phyloP scores from a whole-genome alignment of 768 basidiomycete species.

The Trametes sanguinea region DNA sequence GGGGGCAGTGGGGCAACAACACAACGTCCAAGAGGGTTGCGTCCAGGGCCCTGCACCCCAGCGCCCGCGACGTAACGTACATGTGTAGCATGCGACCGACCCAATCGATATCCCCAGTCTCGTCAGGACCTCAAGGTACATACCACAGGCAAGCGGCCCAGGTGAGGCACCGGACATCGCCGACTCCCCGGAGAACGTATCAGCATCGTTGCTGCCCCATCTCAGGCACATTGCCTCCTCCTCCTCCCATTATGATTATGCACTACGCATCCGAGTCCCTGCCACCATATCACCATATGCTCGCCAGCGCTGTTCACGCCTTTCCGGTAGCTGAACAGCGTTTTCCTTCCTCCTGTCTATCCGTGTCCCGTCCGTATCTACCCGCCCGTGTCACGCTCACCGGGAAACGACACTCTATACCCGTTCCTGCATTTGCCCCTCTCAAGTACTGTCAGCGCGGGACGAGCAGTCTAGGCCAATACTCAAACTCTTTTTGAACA shows the following conservation, averaged over 20 bases:
- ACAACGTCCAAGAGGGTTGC: no score
- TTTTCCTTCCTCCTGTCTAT: conserved; percentile 1
- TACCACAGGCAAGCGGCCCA: background rate
- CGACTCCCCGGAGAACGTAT: conserved; percentile 9
- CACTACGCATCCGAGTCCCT: background rate
- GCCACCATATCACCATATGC: conserved; percentile 6
- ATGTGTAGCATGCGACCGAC: background rate
- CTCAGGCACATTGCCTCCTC: conserved; percentile 18
- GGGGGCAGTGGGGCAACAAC: no score
- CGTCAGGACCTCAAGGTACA: conserved; percentile 1
- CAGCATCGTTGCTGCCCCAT: conserved; percentile 11
- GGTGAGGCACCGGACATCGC: conserved; percentile 22
- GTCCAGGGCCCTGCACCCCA: no score
- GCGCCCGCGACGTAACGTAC: no score
- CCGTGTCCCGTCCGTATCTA: background rate
- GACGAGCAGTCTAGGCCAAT: background rate
- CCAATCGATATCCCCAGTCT: background rate
- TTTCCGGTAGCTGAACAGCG: background rate
- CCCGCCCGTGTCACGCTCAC: background rate
- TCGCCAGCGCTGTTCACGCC: background rate
- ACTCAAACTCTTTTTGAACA: background rate
- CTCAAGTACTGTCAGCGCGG: background rate
- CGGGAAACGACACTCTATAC: background rate
- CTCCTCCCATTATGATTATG: background rate
- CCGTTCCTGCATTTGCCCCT: background rate